Conservation (phyloP, 805 yeast species). For the Metschnikowia anglica region DNA sequence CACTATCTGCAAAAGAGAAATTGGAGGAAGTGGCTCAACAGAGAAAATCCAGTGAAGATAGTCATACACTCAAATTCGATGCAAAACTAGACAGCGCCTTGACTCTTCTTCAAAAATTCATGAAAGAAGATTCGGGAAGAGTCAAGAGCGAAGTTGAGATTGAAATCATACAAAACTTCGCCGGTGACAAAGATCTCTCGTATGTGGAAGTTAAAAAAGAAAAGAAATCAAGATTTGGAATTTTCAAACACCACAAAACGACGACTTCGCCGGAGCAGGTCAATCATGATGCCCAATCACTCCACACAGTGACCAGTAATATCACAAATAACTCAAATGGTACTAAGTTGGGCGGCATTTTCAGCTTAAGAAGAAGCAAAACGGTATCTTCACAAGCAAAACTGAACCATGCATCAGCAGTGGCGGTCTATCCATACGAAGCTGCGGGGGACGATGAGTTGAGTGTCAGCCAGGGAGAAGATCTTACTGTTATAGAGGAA, state of each 20-base stretch:
- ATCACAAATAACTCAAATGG: conserved; percentile 28
- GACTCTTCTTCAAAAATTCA: conserved; percentile 55
- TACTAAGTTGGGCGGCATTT: conserved; percentile 27
- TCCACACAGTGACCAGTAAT: conserved; percentile 37
- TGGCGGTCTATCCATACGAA: conserved; percentile 63
- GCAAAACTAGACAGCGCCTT: conserved; percentile 54
- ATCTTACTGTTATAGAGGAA: conserved; percentile 52
- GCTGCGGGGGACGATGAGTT: conserved; percentile 78
- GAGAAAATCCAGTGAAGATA: conserved; percentile 34
- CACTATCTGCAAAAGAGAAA: conserved; percentile 51
- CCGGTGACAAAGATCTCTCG: conserved; percentile 70
- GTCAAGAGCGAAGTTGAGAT: conserved; percentile 82
- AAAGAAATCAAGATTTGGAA: conserved; percentile 58
- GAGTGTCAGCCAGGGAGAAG: conserved; percentile 58
- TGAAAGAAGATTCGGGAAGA: conserved; percentile 70
- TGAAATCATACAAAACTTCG: conserved; percentile 84
- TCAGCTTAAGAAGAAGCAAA: conserved; percentile 38
- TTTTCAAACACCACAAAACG: conserved; percentile 40
- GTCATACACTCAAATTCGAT: conserved; percentile 52
- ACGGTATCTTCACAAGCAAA: conserved; percentile 24
- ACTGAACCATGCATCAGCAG: conserved; percentile 29
- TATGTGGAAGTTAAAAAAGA: conserved; percentile 50
- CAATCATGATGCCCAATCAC: conserved; percentile 29
- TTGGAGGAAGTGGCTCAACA: conserved; percentile 44
- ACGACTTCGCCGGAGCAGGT: conserved; percentile 11